Conservation (phyloP, 129 eudicot genomes). For the Pulicaria dysenterica region DNA sequence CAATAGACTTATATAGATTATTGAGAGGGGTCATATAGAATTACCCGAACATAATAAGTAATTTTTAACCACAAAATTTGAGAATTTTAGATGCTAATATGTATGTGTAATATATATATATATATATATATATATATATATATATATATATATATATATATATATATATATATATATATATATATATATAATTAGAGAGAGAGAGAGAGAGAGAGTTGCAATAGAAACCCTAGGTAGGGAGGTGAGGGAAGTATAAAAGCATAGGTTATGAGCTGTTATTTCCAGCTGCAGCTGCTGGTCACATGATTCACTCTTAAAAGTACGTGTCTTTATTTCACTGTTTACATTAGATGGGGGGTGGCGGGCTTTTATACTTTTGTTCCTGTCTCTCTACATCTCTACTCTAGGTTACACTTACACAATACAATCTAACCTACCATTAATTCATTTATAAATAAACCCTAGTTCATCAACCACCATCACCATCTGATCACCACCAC, state of each 20-base stretch:
- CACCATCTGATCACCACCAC: not conserved
- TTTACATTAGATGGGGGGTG: not conserved
- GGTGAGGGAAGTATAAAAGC: not conserved
- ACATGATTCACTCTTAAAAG: constrained; percentile 39
- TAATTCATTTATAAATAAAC: not conserved
- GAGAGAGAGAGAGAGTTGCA: constrained; percentile 5
- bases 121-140: too few species aligned
- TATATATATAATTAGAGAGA: not conserved
- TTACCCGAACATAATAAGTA: too few species aligned
- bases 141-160: too few species aligned
- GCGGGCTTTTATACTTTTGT: constrained; percentile 30
- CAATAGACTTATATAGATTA: too few species aligned
- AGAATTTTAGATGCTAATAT: too few species aligned
- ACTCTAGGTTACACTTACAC: too few species aligned
- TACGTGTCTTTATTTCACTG: constrained; percentile 33
- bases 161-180: not conserved
- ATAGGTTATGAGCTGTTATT: constrained; percentile 45
- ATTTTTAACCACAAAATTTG: too few species aligned
- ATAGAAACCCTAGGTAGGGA: constrained; percentile 27
- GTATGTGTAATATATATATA: too few species aligned
- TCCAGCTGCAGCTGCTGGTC: constrained; percentile 34
- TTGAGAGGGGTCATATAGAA: too few species aligned
- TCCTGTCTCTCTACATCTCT: constrained; percentile 36
- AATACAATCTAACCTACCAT: too few species aligned
- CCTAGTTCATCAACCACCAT: not conserved